Evolutionary conservation across 2,329 filamentous ascomycete genomes (phyloP).

Genomic region (Podosphaera leucotricha): DNA sequence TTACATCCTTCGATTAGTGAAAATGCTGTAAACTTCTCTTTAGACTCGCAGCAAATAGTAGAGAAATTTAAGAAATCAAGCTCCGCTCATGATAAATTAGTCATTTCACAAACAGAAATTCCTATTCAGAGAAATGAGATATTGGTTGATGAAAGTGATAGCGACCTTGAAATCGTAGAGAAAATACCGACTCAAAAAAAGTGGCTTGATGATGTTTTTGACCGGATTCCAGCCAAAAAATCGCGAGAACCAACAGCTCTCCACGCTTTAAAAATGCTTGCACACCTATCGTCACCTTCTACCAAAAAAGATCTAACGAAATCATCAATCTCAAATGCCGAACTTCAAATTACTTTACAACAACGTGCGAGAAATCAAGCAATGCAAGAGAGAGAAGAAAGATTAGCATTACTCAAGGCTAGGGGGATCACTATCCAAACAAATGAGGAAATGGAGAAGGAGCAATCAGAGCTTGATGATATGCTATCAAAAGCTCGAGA

Average conservation of each 20-base stretch:
- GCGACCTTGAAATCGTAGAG: constrained; percentile 19
- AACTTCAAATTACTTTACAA: constrained; percentile 45
- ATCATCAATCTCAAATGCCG: constrained; percentile 38
- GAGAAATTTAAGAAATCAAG: constrained; percentile 4
- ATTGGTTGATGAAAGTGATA: constrained; percentile 20
- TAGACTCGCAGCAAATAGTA: too few species aligned
- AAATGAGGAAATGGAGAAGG: constrained; percentile 61
- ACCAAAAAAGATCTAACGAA: constrained; percentile 22
- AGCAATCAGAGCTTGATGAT: constrained; percentile 68
- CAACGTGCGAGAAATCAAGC: constrained; percentile 61
- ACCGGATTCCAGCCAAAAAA: constrained; percentile 39
- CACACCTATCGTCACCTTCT: constrained; percentile 42
- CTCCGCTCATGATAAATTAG: neutral
- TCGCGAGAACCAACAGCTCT: constrained; percentile 39
- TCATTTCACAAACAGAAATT: constrained; percentile 13
- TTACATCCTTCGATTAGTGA: too few species aligned
- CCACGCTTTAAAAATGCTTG: constrained; percentile 46
- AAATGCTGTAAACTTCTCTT: neutral
- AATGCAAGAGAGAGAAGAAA: constrained; percentile 49
- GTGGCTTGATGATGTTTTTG: constrained; percentile 40
- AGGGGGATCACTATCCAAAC: constrained; percentile 68
- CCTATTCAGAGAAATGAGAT: constrained; percentile 12
- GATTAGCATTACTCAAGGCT: constrained; percentile 50
- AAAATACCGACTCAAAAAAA: constrained; percentile 19
- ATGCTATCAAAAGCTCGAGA: constrained; percentile 63